A percentile compares a stretch with the other conserved stretches of the same genome.
Conservation (phyloP, 1,284 basidiomycete genomes). For the Hypsizygus ulmarius region DNA sequence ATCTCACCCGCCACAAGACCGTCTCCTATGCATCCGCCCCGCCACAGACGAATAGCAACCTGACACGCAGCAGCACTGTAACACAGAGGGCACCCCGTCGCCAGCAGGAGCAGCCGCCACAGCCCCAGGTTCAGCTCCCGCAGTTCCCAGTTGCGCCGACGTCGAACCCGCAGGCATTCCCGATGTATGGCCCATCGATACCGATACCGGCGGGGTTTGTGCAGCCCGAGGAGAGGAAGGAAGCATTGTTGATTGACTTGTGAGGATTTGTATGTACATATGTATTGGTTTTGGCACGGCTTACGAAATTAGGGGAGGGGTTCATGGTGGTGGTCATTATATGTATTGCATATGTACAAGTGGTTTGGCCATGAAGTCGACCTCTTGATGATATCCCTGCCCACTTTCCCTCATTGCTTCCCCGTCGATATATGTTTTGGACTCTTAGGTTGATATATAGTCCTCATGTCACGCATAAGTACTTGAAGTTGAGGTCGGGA, state of each 20-base stretch:
- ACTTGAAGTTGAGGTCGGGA: too few relatives aligned
- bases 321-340: too few relatives aligned
- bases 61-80: conserved; percentile 45
- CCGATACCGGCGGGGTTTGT: conserved; percentile 43
- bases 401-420: too few relatives aligned
- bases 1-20: conserved; percentile 15
- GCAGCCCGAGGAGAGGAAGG: conserved; percentile 71
- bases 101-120: conserved; percentile 26
- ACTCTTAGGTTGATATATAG: too few relatives aligned
- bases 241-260: conserved; percentile 81
- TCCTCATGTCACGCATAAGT: too few relatives aligned
- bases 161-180: conserved; percentile 53
- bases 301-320: too few relatives aligned
- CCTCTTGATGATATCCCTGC: too few relatives aligned
- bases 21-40: conserved; percentile 23
- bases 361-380: too few relatives aligned
- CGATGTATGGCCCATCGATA: conserved; percentile 45
- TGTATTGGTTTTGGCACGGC: too few relatives aligned
- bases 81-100: conserved; percentile 13
- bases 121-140: conserved; percentile 38
- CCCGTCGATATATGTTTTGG: too few relatives aligned
- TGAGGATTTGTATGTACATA: conserved; percentile 27
- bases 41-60: conserved; percentile 22
- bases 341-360: too few relatives aligned
- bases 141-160: conserved; percentile 74